Evolutionary conservation across 768 basidiomycete genomes (phyloP).

Genomic region (Exidia glandulosa): DNA sequence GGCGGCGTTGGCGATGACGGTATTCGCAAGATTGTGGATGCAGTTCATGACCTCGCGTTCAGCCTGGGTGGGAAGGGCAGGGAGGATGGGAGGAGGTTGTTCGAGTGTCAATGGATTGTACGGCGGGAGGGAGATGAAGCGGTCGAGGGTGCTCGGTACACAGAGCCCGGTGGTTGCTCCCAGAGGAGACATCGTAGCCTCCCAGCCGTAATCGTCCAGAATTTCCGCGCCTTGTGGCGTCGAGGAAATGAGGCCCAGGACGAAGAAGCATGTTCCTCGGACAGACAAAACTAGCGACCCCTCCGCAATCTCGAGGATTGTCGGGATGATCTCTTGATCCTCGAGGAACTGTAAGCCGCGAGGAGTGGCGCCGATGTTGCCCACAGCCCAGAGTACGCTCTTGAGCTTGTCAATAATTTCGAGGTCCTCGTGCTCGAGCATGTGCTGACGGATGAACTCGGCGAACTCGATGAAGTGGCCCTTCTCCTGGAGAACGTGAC

Average conservation of each 20-base stretch:
- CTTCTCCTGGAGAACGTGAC: slow-evolving; percentile 80
- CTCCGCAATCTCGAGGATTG: slow-evolving; percentile 84
- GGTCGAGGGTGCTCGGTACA: slow-evolving; percentile 72
- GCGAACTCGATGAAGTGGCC: slow-evolving; percentile 88
- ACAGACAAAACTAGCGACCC: slow-evolving; percentile 83
- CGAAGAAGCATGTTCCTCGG: slow-evolving; percentile 93
- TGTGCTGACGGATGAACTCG: slow-evolving; percentile 80
- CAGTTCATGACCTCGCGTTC: slow-evolving; percentile 82
- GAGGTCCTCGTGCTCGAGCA: slow-evolving; percentile 69
- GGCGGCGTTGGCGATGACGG: slow-evolving; percentile 89
- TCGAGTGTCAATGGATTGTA: slow-evolving; percentile 37
- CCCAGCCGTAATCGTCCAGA: slow-evolving; percentile 87
- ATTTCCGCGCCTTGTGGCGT: slow-evolving; percentile 90
- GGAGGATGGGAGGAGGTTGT: slow-evolving; percentile 34
- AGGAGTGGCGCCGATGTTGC: slow-evolving; percentile 84
- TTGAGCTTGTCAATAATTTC: slow-evolving; percentile 84
- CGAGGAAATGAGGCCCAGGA: slow-evolving; percentile 83
- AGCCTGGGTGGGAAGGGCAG: slow-evolving; percentile 52
- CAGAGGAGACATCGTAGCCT: slow-evolving; percentile 76
- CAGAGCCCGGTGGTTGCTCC: slow-evolving; percentile 86
- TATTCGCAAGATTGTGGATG: slow-evolving; percentile 89
- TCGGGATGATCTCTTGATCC: slow-evolving; percentile 87
- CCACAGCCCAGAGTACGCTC: slow-evolving; percentile 94
- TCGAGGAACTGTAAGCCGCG: slow-evolving; percentile 92
- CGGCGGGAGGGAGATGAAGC: slow-evolving; percentile 63